Conservation (phyloP, 345 rosid species). For the Gossypium mustelinum region DNA sequence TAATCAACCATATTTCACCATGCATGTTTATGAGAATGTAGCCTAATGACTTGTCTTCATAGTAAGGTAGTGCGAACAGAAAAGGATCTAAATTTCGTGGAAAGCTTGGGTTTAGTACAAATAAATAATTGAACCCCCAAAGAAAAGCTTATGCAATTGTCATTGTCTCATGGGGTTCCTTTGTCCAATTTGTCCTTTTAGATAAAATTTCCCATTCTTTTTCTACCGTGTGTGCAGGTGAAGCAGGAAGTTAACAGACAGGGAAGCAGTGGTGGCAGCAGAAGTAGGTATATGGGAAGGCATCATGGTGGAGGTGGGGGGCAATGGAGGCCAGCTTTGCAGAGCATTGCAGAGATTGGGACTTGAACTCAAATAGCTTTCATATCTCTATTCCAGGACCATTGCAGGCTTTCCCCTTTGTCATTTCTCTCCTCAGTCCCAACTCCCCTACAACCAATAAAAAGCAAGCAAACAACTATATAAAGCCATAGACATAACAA, state of each 20-base stretch:
- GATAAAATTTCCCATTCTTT: too few relatives aligned
- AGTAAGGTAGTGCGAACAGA: too few relatives aligned
- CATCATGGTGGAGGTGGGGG: conserved; percentile 30
- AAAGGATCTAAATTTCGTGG: not conserved
- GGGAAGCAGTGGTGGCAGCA: conserved; percentile 26
- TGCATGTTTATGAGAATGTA: not conserved
- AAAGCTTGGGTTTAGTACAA: not conserved
- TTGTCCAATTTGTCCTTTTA: not conserved
- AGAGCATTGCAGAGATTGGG: conserved; percentile 74
- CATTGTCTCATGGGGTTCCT: not conserved
- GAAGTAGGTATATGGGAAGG: conserved; percentile 28
- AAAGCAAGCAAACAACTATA: not conserved
- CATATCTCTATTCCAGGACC: not conserved
- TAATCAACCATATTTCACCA: too few relatives aligned
- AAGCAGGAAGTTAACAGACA: conserved; percentile 26
- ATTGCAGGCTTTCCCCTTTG: not conserved
- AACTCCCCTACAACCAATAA: not conserved
- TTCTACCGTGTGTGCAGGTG: not conserved
- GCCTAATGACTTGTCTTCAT: conserved; percentile 1
- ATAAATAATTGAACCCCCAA: not conserved
- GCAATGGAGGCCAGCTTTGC: conserved; percentile 86
- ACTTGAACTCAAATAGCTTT: conserved; percentile 23
- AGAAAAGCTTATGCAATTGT: not conserved
- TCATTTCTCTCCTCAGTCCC: not conserved
- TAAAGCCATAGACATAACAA: not conserved